phyloP scores from a whole-genome alignment of 495 filamentous ascomycete genomes.

The Rostrohypoxylon terebratum region DNA sequence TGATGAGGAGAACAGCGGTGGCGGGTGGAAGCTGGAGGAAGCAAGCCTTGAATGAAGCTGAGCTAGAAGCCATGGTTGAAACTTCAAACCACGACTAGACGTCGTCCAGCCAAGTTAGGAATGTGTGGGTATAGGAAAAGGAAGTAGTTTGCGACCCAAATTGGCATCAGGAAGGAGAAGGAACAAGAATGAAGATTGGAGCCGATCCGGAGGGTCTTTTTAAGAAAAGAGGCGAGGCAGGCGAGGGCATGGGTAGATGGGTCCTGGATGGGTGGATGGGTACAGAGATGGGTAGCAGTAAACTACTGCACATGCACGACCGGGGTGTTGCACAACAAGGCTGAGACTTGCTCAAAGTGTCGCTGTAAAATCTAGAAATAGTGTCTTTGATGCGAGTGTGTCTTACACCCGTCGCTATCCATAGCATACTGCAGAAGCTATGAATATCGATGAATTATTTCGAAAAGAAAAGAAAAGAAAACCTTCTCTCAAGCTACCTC shows the following conservation, averaged over 20 bases:
- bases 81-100: constrained; percentile 39
- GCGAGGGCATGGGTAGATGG: constrained; percentile 4
- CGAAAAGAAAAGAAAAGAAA: background rate
- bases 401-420: constrained; percentile 40
- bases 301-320: constrained; percentile 40
- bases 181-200: constrained; percentile 30
- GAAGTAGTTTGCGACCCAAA: constrained; percentile 28
- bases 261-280: too few species aligned
- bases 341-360: constrained; percentile 42
- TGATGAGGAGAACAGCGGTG: constrained; percentile 56
- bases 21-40: constrained; percentile 57
- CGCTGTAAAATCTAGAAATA: constrained; percentile 41
- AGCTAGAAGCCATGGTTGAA: constrained; percentile 45
- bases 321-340: constrained; percentile 45
- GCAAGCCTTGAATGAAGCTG: constrained; percentile 45
- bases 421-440: constrained; percentile 26
- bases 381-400: constrained; percentile 34
- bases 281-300: constrained; percentile 32
- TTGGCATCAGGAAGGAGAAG: constrained; percentile 44
- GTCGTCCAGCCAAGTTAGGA: constrained; percentile 25
- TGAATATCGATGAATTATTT: background rate
- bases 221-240: constrained; percentile 41
- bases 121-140: constrained; percentile 2
- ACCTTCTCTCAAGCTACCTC: constrained; percentile 15
- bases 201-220: constrained; percentile 34